Conservation (phyloP, 371 early-diverging fungal species). For the Mortierella sp. region DNA sequence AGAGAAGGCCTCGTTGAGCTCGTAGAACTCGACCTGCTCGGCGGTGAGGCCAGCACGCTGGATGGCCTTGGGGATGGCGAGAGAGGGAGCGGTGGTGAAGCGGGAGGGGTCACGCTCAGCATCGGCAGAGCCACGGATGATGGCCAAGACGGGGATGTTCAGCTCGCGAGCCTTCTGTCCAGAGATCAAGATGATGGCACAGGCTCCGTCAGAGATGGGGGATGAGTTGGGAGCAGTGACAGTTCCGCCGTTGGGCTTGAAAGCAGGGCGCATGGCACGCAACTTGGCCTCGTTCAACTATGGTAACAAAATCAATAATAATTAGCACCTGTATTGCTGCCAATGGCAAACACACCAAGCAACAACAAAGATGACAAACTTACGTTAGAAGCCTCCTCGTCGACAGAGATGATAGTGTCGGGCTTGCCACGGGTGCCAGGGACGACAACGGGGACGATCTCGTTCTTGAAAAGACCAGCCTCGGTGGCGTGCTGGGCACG, state of each 20-base stretch:
- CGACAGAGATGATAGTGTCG: conserved; percentile 78
- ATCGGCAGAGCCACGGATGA: conserved; percentile 81
- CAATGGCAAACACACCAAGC: neutral
- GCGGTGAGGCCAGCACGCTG: conserved; percentile 79
- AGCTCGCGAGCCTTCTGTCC: conserved; percentile 81
- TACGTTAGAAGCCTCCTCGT: conserved; percentile 84
- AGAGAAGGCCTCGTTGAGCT: conserved; percentile 99
- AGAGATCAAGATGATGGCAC: conserved; percentile 91
- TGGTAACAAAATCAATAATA: neutral
- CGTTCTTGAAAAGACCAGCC: conserved; percentile 82
- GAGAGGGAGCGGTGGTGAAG: conserved; percentile 94
- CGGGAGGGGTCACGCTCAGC: conserved; percentile 85
- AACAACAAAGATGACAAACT: neutral
- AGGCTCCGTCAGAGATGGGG: conserved; percentile 95
- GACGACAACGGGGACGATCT: conserved; percentile 91
- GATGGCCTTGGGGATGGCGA: conserved; percentile 95
- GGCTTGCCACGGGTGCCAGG: conserved; percentile 90
- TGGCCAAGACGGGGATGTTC: conserved; percentile 82
- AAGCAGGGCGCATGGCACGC: conserved; percentile 90
- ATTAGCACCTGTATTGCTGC: neutral
- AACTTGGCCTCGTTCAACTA: conserved; percentile 81
- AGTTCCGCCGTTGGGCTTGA: conserved; percentile 86
- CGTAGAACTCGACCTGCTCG: conserved; percentile 84
- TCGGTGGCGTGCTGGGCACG: conserved; percentile 87
- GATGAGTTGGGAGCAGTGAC: conserved; percentile 98